These are phyloP conservation scores for Argentina anserina DNA, from an alignment of 306 rosid species.

Conservation along the genomic window DNA sequence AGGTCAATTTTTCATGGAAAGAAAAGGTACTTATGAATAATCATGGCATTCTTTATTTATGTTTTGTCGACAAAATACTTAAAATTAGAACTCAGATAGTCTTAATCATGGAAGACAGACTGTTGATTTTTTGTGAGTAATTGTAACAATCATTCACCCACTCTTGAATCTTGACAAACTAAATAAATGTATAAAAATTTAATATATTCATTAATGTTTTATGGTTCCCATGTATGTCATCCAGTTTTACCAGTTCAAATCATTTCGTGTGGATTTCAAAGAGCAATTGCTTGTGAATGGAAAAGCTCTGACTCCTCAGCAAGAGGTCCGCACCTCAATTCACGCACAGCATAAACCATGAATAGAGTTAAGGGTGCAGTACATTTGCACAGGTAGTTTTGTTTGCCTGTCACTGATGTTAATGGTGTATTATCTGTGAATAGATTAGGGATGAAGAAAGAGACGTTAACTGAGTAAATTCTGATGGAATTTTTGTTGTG, in stretches of 20 bases:
- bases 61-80: not conserved
- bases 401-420: conserved; percentile 1
- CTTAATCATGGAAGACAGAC: conserved; percentile 2
- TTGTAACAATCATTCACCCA: not conserved
- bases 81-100: not conserved
- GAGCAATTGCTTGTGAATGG: conserved; percentile 89
- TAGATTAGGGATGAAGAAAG: not conserved
- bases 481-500: not conserved
- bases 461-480: not conserved
- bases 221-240: conserved; percentile 7
- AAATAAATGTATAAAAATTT: not conserved
- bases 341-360: conserved; percentile 77
- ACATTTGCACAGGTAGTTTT: conserved; percentile 3
- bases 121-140: conserved; percentile 7
- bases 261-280: conserved; percentile 78
- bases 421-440: conserved; percentile 21
- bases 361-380: conserved; percentile 16
- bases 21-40: conserved; percentile 82
- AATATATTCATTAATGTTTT: conserved; percentile 9
- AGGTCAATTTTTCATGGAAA: conserved; percentile 58
- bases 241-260: conserved; percentile 75
- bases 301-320: conserved; percentile 57
- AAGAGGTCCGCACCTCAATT: conserved; percentile 61
- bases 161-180: not conserved
- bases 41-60: too few species aligned